A percentile compares a stretch with the other conserved stretches of the same genome.
These are phyloP conservation scores for Solanum hybrid DNA, from an alignment of 305 asterid species.

Conservation along the genomic window DNA sequence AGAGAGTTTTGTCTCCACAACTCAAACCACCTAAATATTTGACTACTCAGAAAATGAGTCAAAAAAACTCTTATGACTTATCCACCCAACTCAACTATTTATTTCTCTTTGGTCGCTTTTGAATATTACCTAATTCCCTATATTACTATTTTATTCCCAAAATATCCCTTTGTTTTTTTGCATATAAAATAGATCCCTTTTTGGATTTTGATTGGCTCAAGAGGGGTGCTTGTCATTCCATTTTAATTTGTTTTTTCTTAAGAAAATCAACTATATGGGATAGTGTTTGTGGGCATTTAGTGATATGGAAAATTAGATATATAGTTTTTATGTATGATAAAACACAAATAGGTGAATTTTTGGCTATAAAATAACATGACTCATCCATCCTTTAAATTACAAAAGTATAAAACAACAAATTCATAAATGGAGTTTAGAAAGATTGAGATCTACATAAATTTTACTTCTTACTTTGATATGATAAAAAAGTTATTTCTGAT, in stretches of 20 bases:
- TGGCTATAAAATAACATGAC: neutral
- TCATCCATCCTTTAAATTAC: neutral
- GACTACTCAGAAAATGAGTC: neutral
- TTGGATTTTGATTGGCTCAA: neutral
- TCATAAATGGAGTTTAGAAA: no score
- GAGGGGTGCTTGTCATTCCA: neutral
- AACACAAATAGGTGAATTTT: neutral
- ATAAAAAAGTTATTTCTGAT: neutral
- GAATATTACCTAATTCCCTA: neutral
- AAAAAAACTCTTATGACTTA: neutral
- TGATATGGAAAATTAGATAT: neutral
- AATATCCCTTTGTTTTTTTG: neutral
- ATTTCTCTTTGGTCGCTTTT: neutral
- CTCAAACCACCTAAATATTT: constrained; percentile 5
- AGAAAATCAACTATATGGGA: neutral
- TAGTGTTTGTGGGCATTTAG: neutral
- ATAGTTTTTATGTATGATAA: neutral
- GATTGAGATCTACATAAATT: no score
- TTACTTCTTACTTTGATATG: no score
- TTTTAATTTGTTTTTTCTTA: neutral
- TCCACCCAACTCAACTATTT: neutral
- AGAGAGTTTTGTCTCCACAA: constrained; percentile 12
- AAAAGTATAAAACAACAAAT: neutral
- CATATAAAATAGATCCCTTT: neutral
- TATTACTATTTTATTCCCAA: neutral